Evolutionary conservation across 768 basidiomycete species (phyloP).

Genomic region (Suillus decipiens): DNA sequence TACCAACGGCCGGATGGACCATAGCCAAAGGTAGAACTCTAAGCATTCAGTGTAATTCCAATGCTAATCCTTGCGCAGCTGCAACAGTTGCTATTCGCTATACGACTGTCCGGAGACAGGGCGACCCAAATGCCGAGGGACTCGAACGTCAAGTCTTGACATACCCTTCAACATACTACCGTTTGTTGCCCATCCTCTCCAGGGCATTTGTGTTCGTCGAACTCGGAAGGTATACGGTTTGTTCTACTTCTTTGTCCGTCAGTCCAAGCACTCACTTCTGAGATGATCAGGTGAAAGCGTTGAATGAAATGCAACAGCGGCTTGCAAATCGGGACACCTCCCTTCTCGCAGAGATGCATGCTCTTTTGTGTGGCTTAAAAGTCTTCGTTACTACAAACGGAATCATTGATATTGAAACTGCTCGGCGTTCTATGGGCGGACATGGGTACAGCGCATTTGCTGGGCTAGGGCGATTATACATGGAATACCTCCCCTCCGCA

Average conservation of each 20-base stretch:
- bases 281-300: slow-evolving; percentile 44
- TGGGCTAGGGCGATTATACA: slow-evolving; percentile 65
- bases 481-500: slow-evolving; percentile 61
- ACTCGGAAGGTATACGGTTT: slow-evolving; percentile 60
- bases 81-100: slow-evolving; percentile 71
- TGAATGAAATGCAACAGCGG: slow-evolving; percentile 48
- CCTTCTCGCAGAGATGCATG: slow-evolving; percentile 69
- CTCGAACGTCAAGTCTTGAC: slow-evolving; percentile 67
- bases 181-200: slow-evolving; percentile 18
- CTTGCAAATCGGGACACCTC: slow-evolving; percentile 59
- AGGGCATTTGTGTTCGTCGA: slow-evolving; percentile 70
- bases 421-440: slow-evolving; percentile 72
- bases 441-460: slow-evolving; percentile 75
- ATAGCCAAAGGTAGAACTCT: slow-evolving; percentile 57
- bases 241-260: slow-evolving; percentile 16
- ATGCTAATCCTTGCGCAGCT: slow-evolving; percentile 32
- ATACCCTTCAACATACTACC: slow-evolving; percentile 71
- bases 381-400: slow-evolving; percentile 52
- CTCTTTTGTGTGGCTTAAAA: slow-evolving; percentile 70
- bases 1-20: slow-evolving; percentile 56
- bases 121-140: slow-evolving; percentile 49
- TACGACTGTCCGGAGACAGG: slow-evolving; percentile 71
- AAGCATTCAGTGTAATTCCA: background rate
- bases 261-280: background rate
- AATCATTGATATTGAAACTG: slow-evolving; percentile 61